Conservation (phyloP, 1,284 basidiomycete species). For the Stereum hirsutum region DNA sequence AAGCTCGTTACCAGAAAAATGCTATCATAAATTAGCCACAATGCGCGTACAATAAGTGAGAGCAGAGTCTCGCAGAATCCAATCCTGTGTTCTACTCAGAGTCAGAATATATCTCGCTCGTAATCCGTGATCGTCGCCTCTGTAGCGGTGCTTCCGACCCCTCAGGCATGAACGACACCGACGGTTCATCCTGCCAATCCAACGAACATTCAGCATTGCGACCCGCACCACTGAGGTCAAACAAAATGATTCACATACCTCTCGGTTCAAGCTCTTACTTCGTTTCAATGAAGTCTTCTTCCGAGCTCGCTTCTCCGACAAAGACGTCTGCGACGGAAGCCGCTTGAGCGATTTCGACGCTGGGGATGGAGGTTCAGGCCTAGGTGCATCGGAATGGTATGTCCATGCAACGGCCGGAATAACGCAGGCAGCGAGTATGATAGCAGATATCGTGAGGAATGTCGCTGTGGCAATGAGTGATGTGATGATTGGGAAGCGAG, state of each 20-base stretch:
- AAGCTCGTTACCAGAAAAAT: too few relatives aligned
- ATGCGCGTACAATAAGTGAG: too few relatives aligned
- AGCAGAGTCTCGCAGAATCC: too few relatives aligned
- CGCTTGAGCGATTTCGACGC: background rate
- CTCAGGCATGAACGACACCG: constrained; percentile 16
- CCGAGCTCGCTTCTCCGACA: constrained; percentile 15
- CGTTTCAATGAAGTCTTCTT: constrained; percentile 19
- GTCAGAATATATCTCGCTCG: too few relatives aligned
- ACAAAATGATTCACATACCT: constrained; percentile 6
- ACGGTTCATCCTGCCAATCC: too few relatives aligned
- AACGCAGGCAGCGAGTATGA: constrained; percentile 39
- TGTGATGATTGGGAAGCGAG: constrained; percentile 55
- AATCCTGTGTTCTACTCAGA: too few relatives aligned
- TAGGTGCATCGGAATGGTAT: constrained; percentile 1
- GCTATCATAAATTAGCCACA: too few relatives aligned
- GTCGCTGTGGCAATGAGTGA: constrained; percentile 33
- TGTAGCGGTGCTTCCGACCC: constrained; percentile 22
- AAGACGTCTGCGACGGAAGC: constrained; percentile 14
- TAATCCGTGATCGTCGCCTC: constrained; percentile 30
- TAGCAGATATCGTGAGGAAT: constrained; percentile 43
- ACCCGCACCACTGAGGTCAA: too few relatives aligned
- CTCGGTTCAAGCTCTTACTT: constrained; percentile 15
- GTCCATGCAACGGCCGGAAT: constrained; percentile 11
- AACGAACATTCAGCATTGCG: too few relatives aligned
- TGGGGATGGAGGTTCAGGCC: background rate